Evolutionary conservation across 495 filamentous ascomycete species (phyloP).

Genomic region (Tetracladium setigerum): DNA sequence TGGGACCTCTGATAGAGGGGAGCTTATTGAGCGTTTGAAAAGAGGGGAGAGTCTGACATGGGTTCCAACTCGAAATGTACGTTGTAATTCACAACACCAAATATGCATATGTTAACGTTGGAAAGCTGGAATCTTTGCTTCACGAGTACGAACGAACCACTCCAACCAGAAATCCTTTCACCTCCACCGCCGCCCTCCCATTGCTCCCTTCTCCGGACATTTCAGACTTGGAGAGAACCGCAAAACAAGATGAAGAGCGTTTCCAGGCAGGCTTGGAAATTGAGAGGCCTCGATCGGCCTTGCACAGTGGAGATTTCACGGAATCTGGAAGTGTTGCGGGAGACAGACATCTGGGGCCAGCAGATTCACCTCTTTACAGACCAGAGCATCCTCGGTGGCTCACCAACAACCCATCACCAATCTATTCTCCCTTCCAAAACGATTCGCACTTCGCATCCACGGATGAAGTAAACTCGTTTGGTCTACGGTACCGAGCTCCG

Average conservation of each 20-base stretch:
- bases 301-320: slow-evolving; percentile 86
- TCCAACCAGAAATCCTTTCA: slow-evolving; percentile 8
- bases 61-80: slow-evolving; percentile 58
- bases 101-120: not conserved
- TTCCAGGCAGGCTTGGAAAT: slow-evolving; percentile 48
- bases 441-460: slow-evolving; percentile 22
- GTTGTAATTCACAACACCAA: slow-evolving; percentile 19
- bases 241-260: slow-evolving; percentile 3
- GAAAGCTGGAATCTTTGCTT: slow-evolving; percentile 13
- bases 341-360: slow-evolving; percentile 9
- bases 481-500: slow-evolving; percentile 37
- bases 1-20: slow-evolving; percentile 47
- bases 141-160: slow-evolving; percentile 14
- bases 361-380: slow-evolving; percentile 17
- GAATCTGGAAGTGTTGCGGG: slow-evolving; percentile 21
- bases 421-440: slow-evolving; percentile 32
- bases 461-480: slow-evolving; percentile 4
- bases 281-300: slow-evolving; percentile 75
- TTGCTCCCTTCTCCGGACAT: slow-evolving; percentile 18
- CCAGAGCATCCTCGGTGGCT: slow-evolving; percentile 20
- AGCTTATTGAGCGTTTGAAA: slow-evolving; percentile 83
- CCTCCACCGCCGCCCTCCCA: slow-evolving; percentile 1
- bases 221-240: slow-evolving; percentile 2
- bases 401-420: slow-evolving; percentile 38
- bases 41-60: slow-evolving; percentile 69